phyloP scores from a whole-genome alignment of 495 filamentous ascomycete genomes.

The Lasiosphaeriaceae sp. region DNA sequence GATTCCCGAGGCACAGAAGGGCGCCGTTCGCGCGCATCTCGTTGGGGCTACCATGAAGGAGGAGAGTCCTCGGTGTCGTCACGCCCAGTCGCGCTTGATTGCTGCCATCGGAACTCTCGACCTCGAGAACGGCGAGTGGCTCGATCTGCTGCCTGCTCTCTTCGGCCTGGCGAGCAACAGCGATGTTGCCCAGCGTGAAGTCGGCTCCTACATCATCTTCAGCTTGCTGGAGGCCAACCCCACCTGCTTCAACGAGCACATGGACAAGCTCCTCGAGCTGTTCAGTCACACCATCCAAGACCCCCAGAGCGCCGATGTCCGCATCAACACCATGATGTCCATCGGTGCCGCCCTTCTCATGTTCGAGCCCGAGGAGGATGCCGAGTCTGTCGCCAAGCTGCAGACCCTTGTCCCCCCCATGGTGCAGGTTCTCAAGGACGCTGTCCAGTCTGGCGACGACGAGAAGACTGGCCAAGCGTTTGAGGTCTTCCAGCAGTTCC shows the following conservation, averaged over 20 bases:
- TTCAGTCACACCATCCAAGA: slow-evolving; percentile 87
- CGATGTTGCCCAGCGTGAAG: slow-evolving; percentile 76
- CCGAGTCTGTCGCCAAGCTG: slow-evolving; percentile 64
- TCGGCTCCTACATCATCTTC: slow-evolving; percentile 88
- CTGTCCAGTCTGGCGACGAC: slow-evolving; percentile 74
- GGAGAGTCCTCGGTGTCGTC: slow-evolving; percentile 66
- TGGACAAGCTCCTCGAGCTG: slow-evolving; percentile 71
- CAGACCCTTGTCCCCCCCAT: slow-evolving; percentile 78
- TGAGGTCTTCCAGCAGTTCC: slow-evolving; percentile 94
- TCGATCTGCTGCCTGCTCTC: slow-evolving; percentile 70
- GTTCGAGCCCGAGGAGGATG: slow-evolving; percentile 80
- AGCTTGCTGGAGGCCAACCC: slow-evolving; percentile 84
- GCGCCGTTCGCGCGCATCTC: slow-evolving; percentile 72
- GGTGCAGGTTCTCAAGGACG: slow-evolving; percentile 82
- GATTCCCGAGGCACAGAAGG: slow-evolving; percentile 54
- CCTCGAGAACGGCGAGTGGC: slow-evolving; percentile 82
- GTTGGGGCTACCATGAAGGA: slow-evolving; percentile 79
- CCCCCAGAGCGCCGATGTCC: slow-evolving; percentile 83
- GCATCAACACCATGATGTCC: slow-evolving; percentile 92
- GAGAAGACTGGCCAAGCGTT: slow-evolving; percentile 85
- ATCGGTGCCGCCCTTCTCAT: slow-evolving; percentile 84
- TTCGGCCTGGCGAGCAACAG: slow-evolving; percentile 65
- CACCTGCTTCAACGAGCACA: slow-evolving; percentile 70
- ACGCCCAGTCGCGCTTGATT: slow-evolving; percentile 84
- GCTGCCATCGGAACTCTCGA: slow-evolving; percentile 83